Evolutionary conservation across 23 red algal species (phyloP), one percentile per base, ranked within the genome.

Genomic region (Gracilaria domingensis): DNA sequence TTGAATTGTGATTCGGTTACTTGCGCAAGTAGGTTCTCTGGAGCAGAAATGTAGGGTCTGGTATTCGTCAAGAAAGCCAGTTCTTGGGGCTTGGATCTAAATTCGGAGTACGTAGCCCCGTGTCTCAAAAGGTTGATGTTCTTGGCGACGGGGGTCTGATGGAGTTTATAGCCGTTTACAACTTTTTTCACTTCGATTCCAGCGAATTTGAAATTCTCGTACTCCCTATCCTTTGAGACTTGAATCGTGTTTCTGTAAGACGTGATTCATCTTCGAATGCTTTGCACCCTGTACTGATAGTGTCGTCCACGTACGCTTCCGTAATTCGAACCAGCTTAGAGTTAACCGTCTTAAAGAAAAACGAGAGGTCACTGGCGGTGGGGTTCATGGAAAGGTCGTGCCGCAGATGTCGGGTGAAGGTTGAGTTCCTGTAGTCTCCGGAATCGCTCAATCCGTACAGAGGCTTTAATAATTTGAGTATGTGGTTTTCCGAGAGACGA

Each of bases 261-360:
- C 45, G 21, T 4, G 69, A 36, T 42, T 77, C 34, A 30, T 89
- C 36, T 6, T 35, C 30, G 40, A 89, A 76, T 38, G 50, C 85
- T 7, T 4, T 4, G 6, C 8, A 9, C n/a, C 34, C 85, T 13
- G 85, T 44, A n/a, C 47, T 17, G 29, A 89, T 60, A 6, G 36
- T 39, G 39, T 89, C 70, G 38, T 79, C 85, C 6, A 78, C 69
- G 23, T 89, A 89, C 47, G 39, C 48, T 60, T 47, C 85, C 5
- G 53, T 60, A 12, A 89, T n/a, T 8, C 85, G 35, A 54, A 56
- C 23, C 13, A 89, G 85, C 38, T 59, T 20, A 12, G 37, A 70
- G 14, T 60, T 34, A 7, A 66, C 34, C 8, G 7, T 51, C 9
- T 71, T 35, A 11, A 12, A 28, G 21, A 77, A 77, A 12, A 77